Conservation (phyloP, 2,329 filamentous ascomycete species). For the Hymenoscyphus occultus region DNA sequence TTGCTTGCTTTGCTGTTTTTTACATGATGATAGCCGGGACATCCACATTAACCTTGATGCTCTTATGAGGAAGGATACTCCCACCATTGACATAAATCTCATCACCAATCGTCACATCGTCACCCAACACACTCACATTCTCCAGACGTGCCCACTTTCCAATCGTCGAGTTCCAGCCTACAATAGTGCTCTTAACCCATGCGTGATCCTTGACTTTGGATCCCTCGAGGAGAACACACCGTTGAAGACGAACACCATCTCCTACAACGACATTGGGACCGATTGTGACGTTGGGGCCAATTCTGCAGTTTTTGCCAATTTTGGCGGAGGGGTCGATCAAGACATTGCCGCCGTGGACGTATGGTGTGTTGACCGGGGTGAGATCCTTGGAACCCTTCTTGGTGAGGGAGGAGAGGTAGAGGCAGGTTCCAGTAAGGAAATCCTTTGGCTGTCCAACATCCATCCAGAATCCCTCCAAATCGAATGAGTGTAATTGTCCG, state of each 20-base stretch:
- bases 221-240: conserved; percentile 83
- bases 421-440: conserved; percentile 91
- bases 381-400: conserved; percentile 89
- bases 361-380: conserved; percentile 69
- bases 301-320: conserved; percentile 98
- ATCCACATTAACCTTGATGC: conserved; percentile 97
- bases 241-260: conserved; percentile 89
- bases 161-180: conserved; percentile 96
- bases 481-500: conserved; percentile 89
- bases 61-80: conserved; percentile 95
- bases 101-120: conserved; percentile 96
- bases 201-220: conserved; percentile 98
- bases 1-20: conserved; percentile 24
- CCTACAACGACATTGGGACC: conserved; percentile 89
- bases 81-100: conserved; percentile 99
- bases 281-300: conserved; percentile 95
- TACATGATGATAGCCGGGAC: conserved; percentile 68
- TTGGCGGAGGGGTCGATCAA: conserved; percentile 91
- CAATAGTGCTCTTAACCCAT: conserved; percentile 98
- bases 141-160: conserved; percentile 95
- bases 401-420: conserved; percentile 89
- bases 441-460: conserved; percentile 98
- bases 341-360: conserved; percentile 90
- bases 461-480: conserved; percentile 99
- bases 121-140: conserved; percentile 96